Conservation (phyloP, 2,329 filamentous ascomycete genomes). For the Cladophialophora yegresii region DNA sequence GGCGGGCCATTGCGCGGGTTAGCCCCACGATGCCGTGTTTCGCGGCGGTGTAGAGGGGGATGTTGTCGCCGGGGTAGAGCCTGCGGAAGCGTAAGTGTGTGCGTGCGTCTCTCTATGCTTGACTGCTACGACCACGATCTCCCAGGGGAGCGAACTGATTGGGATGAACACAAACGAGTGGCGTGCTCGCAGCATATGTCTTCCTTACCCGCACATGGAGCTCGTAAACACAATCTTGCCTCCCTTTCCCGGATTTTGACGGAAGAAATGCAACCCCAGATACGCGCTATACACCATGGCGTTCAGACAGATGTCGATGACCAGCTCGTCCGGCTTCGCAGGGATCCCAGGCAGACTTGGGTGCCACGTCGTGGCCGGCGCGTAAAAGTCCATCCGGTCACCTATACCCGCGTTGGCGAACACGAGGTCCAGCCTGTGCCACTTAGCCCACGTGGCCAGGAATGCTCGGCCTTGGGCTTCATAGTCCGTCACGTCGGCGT, state of each 20-base stretch:
- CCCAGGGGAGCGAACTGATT: too few species aligned
- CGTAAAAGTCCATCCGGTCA: conserved; percentile 12
- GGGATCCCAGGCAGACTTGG: conserved; percentile 2
- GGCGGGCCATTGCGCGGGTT: conserved; percentile 12
- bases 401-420: conserved; percentile 16
- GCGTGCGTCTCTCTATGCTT: neutral
- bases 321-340: conserved; percentile 11
- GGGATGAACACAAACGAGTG: too few species aligned
- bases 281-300: conserved; percentile 19
- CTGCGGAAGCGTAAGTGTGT: neutral
- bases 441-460: conserved; percentile 12
- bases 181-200: too few species aligned
- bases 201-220: conserved; percentile 15
- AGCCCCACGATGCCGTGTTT: conserved; percentile 14
- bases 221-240: conserved; percentile 20
- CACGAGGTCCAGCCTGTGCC: conserved; percentile 10
- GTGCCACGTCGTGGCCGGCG: neutral
- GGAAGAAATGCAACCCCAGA: conserved; percentile 16
- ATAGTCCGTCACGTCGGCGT: conserved; percentile 18
- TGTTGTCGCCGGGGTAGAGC: conserved; percentile 15
- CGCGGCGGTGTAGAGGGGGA: conserved; percentile 11
- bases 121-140: neutral
- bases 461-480: conserved; percentile 13
- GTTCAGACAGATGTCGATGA: conserved; percentile 19
- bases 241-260: conserved; percentile 11